Conservation (phyloP, 2,329 filamentous ascomycete species). For the Nemania bipapillata region DNA sequence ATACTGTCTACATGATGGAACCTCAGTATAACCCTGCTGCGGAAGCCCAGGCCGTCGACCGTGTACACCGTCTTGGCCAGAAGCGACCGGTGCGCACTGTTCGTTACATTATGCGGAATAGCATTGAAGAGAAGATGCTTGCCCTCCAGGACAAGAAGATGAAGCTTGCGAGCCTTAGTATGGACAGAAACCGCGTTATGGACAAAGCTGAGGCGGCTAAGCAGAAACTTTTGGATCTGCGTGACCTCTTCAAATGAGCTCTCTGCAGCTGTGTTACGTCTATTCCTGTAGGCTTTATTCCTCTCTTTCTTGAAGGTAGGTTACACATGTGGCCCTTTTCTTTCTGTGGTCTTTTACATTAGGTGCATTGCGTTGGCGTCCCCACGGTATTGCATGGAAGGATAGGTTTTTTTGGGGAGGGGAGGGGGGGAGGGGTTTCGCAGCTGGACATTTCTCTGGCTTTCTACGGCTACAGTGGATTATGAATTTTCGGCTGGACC, state of each 20-base stretch:
- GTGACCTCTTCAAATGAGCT: conserved; percentile 66
- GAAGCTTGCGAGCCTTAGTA: conserved; percentile 85
- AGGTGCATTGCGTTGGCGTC: conserved; percentile 39
- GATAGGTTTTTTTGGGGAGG: conserved; percentile 14
- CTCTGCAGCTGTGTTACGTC: not conserved
- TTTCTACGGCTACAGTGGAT: conserved; percentile 6
- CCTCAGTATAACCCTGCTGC: conserved; percentile 97
- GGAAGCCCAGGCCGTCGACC: conserved; percentile 92
- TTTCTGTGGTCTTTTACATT: conserved; percentile 18
- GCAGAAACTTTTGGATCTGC: conserved; percentile 69
- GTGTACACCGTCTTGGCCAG: conserved; percentile 90
- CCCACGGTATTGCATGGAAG: conserved; percentile 9
- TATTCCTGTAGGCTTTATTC: not conserved
- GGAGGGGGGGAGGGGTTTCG: no score
- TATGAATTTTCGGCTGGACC: not conserved
- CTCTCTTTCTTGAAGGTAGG: not conserved
- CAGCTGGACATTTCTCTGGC: conserved; percentile 23
- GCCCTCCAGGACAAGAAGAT: conserved; percentile 92
- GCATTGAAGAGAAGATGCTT: conserved; percentile 94
- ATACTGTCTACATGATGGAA: conserved; percentile 95
- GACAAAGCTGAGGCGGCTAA: conserved; percentile 71
- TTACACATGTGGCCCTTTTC: conserved; percentile 15
- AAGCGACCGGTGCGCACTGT: conserved; percentile 87
- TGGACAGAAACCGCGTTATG: conserved; percentile 66
- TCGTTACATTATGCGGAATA: conserved; percentile 87